phyloP scores from a whole-genome alignment of 345 rosid genomes.

The Mallotus nudiflorus region DNA sequence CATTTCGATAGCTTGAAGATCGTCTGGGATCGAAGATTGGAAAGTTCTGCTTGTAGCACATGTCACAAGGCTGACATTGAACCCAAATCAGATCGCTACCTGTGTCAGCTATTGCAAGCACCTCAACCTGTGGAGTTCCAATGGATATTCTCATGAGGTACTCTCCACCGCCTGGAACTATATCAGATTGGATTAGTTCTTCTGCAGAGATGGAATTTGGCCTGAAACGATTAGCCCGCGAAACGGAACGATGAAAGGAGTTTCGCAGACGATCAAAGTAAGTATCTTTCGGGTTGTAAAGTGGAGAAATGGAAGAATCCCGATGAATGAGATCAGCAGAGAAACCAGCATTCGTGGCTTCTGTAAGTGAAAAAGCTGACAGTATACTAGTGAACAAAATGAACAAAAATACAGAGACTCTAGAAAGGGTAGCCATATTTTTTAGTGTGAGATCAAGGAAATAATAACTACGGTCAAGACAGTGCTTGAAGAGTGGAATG shows the following conservation, averaged over 20 bases:
- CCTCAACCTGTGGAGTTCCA: conserved; percentile 49
- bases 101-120: conserved; percentile 53
- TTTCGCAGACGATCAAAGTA: conserved; percentile 35
- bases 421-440: conserved; percentile 2
- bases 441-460: not conserved
- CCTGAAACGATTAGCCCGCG: conserved; percentile 40
- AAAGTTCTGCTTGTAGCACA: conserved; percentile 47
- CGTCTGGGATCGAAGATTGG: conserved; percentile 47
- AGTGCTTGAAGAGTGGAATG: not conserved
- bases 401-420: not conserved
- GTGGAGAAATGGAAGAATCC: conserved; percentile 57
- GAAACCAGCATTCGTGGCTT: conserved; percentile 20
- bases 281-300: conserved; percentile 39
- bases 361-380: not conserved
- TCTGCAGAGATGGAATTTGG: not conserved
- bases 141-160: conserved; percentile 54
- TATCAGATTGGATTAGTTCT: conserved; percentile 33
- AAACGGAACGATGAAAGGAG: conserved; percentile 48
- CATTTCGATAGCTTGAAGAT: conserved; percentile 44
- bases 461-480: no score
- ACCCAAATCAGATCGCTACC: conserved; percentile 68
- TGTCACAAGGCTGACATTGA: conserved; percentile 60
- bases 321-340: conserved; percentile 48
- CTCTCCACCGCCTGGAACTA: conserved; percentile 44
- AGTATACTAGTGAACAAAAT: not conserved